Base-by-base conservation (phyloP, 495 filamentous ascomycete genomes). In the Aspergillus wentii region DNA sequence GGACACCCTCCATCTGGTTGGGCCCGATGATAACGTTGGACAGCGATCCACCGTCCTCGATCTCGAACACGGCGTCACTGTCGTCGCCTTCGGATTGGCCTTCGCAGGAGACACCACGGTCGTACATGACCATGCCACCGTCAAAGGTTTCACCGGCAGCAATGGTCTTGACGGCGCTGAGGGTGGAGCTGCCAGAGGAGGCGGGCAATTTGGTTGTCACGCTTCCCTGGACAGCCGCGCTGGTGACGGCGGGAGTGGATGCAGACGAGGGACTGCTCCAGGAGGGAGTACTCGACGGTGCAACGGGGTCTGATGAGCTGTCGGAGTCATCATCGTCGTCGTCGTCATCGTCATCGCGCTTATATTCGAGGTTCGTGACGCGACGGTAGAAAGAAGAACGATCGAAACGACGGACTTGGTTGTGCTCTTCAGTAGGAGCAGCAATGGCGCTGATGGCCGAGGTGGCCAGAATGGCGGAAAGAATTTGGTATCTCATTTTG, bases 1-100 rank as follows among this genome's bases (percentile, higher is more conserved):
- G 68, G 15, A 72, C 53, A 23, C 66, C 66, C 41, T 71, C 68
- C 20, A 61, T 52, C 44, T 72, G 68, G 41, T 65, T 52, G 17
- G 57, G 35, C 10, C 68, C 68, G 29, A 71, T 69, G 46, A 72
- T 70, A 21, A 52, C 61, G 35, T 71, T 70, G 31, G 47, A 52
- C 29, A 72, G 51, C 4, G 62, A 58, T 3, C 52, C 66, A 17
- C 68, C 68, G 30, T 64, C 49, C 25, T 59, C 43, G 26, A 69
- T 40, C 22, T 54, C 54, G 51, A 69, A 71, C 38, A 72, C 51
- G 27, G 26, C 26, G 26, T 29, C 26, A n/a, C 26, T 29, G 26
- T 29, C 26, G 10, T 29, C 26, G 10, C 26, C 26, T n/a, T 29
- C 26, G 11, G 11, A 9, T 13, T 29, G 26, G 10, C 26, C 26